These are phyloP conservation scores for Phytophthora fragariaefolia DNA, from an alignment of 352 stramenopile species.

Conservation along the genomic window DNA sequence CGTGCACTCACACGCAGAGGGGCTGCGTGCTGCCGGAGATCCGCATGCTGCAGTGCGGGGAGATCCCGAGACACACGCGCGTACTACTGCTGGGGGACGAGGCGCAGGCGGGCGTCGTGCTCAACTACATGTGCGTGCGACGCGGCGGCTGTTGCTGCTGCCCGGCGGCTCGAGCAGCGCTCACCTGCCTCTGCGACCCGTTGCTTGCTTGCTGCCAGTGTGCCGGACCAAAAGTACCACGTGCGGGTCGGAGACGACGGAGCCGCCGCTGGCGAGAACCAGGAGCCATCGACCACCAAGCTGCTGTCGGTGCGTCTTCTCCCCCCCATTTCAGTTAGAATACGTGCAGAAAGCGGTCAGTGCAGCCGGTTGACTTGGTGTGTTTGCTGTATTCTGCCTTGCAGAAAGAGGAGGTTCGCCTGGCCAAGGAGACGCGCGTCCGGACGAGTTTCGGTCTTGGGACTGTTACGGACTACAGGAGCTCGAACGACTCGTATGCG, in stretches of 20 bases:
- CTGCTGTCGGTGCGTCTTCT: constrained; percentile 44
- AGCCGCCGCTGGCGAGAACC: not conserved
- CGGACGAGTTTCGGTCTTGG: constrained; percentile 36
- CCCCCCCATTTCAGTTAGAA: not conserved
- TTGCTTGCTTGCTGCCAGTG: constrained; percentile 11
- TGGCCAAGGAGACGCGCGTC: constrained; percentile 36
- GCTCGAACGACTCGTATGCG: constrained; percentile 42
- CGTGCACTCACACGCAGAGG: constrained; percentile 35
- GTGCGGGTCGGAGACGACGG: constrained; percentile 10
- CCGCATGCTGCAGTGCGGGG: constrained; percentile 71
- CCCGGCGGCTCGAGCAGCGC: no score
- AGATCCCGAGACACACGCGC: constrained; percentile 61
- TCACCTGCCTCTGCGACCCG: no score
- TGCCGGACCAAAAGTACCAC: constrained; percentile 42
- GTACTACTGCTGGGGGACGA: constrained; percentile 34
- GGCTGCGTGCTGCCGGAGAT: constrained; percentile 65
- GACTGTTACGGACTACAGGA: constrained; percentile 30
- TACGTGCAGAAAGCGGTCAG: not conserved
- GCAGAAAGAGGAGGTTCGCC: constrained; percentile 38
- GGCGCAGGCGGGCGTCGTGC: constrained; percentile 15
- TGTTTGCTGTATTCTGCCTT: not conserved
- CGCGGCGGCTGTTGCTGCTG: not conserved
- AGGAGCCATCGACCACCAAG: constrained; percentile 18
- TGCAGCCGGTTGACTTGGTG: not conserved
- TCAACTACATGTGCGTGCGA: constrained; percentile 37